phyloP scores from a whole-genome alignment of 1,284 basidiomycete genomes.

The Trametes sp. region DNA sequence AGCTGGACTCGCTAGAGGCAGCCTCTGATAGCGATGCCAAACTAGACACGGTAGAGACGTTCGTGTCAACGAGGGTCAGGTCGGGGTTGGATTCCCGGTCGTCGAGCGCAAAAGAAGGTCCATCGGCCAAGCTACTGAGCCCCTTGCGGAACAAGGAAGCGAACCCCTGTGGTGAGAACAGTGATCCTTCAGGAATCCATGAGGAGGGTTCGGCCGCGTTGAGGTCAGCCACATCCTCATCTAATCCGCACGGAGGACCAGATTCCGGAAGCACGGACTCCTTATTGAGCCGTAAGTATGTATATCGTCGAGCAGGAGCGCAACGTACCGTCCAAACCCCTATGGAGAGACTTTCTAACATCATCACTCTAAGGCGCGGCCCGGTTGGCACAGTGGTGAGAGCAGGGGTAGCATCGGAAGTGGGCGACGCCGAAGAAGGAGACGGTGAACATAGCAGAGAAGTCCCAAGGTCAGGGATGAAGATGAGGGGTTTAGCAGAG shows the following conservation, averaged over 20 bases:
- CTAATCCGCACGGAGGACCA: conserved; percentile 56
- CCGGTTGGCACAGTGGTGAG: conserved; percentile 56
- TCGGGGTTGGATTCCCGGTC: conserved; percentile 5
- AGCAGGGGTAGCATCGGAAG: conserved; percentile 13
- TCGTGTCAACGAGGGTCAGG: neutral
- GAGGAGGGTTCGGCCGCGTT: conserved; percentile 17
- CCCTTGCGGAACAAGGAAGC: conserved; percentile 40
- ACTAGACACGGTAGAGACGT: neutral
- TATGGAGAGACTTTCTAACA: conserved; percentile 58
- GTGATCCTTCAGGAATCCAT: conserved; percentile 63
- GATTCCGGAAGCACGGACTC: conserved; percentile 41
- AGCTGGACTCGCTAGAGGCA: neutral
- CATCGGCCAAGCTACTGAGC: conserved; percentile 10
- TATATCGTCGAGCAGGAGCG: neutral
- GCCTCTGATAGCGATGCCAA: neutral
- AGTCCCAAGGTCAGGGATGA: conserved; percentile 34
- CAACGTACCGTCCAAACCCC: conserved; percentile 60
- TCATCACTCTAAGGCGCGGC: conserved; percentile 58
- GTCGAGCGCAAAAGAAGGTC: neutral
- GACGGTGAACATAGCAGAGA: conserved; percentile 24
- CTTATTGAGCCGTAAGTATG: conserved; percentile 33
- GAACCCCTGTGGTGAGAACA: conserved; percentile 53
- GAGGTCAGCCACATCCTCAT: conserved; percentile 29
- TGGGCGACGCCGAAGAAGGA: neutral
- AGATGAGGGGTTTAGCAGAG: conserved; percentile 23